A percentile compares a stretch with the other conserved stretches of the same genome.
phyloP scores from a whole-genome alignment of 805 yeast species.

The Cyberlindnera japonica region DNA sequence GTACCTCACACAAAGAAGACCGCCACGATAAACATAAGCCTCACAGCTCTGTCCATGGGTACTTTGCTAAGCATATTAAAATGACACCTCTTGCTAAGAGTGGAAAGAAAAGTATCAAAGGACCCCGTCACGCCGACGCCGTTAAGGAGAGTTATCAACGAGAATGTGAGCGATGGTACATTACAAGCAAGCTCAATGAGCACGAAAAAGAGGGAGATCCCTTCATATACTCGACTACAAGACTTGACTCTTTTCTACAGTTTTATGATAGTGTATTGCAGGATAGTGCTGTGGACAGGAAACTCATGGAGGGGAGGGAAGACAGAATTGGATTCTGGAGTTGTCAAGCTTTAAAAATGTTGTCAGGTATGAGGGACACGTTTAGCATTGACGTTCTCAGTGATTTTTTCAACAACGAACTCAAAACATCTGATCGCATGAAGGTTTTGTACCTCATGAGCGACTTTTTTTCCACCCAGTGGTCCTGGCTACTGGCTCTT shows the following conservation, averaged over 20 bases:
- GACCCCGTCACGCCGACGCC: slow-evolving; percentile 7
- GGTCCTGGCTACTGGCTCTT: slow-evolving; percentile 27
- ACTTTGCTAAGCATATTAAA: slow-evolving; percentile 14
- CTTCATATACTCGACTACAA: slow-evolving; percentile 13
- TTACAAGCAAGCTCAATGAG: slow-evolving; percentile 10
- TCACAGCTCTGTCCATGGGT: neutral
- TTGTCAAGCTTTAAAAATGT: slow-evolving; percentile 20
- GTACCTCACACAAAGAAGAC: neutral
- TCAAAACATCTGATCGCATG: slow-evolving; percentile 15
- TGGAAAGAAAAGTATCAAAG: slow-evolving; percentile 1
- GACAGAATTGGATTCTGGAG: slow-evolving; percentile 22
- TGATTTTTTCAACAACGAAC: slow-evolving; percentile 21
- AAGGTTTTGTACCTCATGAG: slow-evolving; percentile 16
- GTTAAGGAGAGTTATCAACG: slow-evolving; percentile 17
- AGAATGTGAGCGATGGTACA: slow-evolving; percentile 21
- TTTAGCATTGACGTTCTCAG: slow-evolving; percentile 16
- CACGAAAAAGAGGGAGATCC: slow-evolving; percentile 16
- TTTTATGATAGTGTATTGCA: slow-evolving; percentile 19
- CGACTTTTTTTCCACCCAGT: slow-evolving; percentile 16
- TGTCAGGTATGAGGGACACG: slow-evolving; percentile 18
- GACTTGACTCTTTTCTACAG: slow-evolving; percentile 20
- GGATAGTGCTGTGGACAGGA: neutral
- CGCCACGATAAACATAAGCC: neutral
- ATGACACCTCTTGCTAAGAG: slow-evolving; percentile 19
- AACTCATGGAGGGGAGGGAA: slow-evolving; percentile 5